Evolutionary conservation across 257 asterid genomes (phyloP).

Genomic region (Nicotiana paniculata): DNA sequence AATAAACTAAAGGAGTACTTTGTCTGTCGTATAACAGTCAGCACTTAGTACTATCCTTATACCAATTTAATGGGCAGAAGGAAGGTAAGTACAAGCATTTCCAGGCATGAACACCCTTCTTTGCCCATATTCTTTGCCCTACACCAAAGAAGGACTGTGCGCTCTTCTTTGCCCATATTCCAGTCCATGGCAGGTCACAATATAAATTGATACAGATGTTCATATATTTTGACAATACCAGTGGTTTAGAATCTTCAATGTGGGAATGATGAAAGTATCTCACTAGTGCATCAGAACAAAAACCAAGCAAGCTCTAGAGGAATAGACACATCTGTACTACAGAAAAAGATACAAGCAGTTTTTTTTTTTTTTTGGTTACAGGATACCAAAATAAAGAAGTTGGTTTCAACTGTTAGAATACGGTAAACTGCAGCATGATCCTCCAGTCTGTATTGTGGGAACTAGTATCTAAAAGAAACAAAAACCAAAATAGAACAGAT

Average conservation of each 20-base stretch:
- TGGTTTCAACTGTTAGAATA: background rate
- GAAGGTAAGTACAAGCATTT: background rate
- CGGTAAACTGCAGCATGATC: background rate
- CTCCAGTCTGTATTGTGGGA: background rate
- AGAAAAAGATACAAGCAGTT: background rate
- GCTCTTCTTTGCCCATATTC: background rate
- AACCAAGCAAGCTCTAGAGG: background rate
- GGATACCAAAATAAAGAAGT: background rate
- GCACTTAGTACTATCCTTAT: background rate
- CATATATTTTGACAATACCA: background rate
- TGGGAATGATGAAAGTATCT: background rate
- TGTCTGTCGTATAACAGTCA: background rate
- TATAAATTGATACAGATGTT: background rate
- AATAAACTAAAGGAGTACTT: background rate
- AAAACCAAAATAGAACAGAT: background rate
- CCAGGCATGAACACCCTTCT: background rate
- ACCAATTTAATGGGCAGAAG: background rate
- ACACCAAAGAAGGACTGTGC: background rate
- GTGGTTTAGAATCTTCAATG: background rate
- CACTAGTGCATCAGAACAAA: background rate
- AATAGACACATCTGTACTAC: background rate
- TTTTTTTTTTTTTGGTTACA: background rate
- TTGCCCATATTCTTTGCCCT: background rate
- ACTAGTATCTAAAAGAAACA: background rate
- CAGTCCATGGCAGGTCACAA: background rate